Evolutionary conservation across 805 yeast genomes (phyloP), one percentile per base, ranked within the genome.

Genomic region (Yamadazyma akitaensis): DNA sequence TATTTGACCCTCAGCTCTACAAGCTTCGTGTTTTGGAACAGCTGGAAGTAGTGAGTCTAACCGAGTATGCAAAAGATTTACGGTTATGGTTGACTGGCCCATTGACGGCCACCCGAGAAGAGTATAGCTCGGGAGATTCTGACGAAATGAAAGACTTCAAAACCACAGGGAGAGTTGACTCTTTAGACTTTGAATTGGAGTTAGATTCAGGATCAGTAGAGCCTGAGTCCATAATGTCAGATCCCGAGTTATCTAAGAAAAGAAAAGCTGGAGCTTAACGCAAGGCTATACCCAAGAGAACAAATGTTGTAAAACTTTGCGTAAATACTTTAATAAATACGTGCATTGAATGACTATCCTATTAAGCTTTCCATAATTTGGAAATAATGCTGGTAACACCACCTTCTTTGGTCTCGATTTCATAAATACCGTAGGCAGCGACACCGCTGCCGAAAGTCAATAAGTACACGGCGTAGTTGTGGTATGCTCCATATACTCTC

Each of bases 381-480:
- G 66, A 51, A 37, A 80, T 50, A 28, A 82, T 56, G 46, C 79
- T 80, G 31, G 77, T 65, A 37, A 87, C 52, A 38, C 95, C 95
- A 49, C 82, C 82, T 56, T 77, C 82, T 51, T 75, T 76, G 43
- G 81, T 76, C 65, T 86, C 94, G 48, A 86, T 69, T 50, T 76
- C 71, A 63, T 84, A 87, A 38, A 85, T 62, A 47, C 96, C 96
- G 63, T 84, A 87, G 18, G 81, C 78, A 14, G 84, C 80, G 35
- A 85, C 65, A 21, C 77, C 75, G 19, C 88, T 74, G 39, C 94
- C 92, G 21, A 81, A 62, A 33, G 81, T 72, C 59, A 87, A 72
- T 40, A 82, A 59, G 54, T 76, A 74, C 77, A 79, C 78, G 47
- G 88, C 86, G 49, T 63, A 64, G 48, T 70, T 73, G 66, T 85